Base-by-base conservation (phyloP, 495 filamentous ascomycete genomes). In the Neurospora discreta region DNA sequence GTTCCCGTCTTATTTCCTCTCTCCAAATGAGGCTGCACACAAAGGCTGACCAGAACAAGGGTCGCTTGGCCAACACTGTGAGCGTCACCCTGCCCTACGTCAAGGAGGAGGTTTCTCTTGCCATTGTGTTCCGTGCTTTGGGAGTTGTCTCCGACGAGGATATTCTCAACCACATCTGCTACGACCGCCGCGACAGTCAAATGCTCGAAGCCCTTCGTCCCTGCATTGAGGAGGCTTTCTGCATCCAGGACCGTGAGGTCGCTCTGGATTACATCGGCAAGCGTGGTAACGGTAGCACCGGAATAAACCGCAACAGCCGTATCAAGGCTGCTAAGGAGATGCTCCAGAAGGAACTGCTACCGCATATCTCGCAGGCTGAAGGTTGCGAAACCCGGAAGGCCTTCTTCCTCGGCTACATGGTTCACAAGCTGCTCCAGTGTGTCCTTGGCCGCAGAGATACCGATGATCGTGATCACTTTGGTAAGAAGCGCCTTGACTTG, bases 391-490 rank as follows among this genome's bases (percentile, higher is more conserved):
- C 95, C 1, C 84, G 93, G 38, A 99, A 99, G 80, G 95, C 95
- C 6, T 98, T 97, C 85, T 99, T 98, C 88, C 84, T 99, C 42
- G 95, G 96, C 39, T 99, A 98, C 81, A 98, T 99, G 96, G 92
- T 97, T 58, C 94, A 98, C 81, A 89, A 92, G 77, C 88, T 99
- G 73, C 85, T 99, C 3, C 93, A 97, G 78, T 97, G 93, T 79
- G 91, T 92, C 52, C 85, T 98, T 23, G 95, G 95, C 58, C 90
- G 96, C 70, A 89, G 92, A 60, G 96, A 98, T 77, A 91, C 92
- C 20, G 95, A 99, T 75, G 95, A 99, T 77, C 92, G 95, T 82
- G 95, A 99, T 83, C 96, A 99, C 79, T 98, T 99, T 74, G 95
- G 95, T 76, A 98, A 98, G 87, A 99, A 99, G 85, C 89, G 95